Percentiles rank a stretch among this genome's conserved stretches.
Conservation (phyloP, 768 basidiomycete genomes). For the Pholiota conissans region DNA sequence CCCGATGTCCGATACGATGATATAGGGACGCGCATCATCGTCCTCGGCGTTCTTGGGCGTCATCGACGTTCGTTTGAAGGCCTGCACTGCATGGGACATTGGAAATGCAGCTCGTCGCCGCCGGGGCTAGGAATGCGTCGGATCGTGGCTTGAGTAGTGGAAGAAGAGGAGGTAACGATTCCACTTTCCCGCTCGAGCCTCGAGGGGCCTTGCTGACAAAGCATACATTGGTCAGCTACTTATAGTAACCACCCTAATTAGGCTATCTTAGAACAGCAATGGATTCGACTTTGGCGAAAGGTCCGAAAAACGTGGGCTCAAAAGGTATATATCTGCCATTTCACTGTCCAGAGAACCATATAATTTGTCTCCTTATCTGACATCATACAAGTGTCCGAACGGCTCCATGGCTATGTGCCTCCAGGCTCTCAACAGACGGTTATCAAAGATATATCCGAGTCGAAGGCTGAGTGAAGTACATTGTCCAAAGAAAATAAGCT, state of each 20-base stretch:
- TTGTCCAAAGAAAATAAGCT: too few relatives aligned
- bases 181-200: not conserved
- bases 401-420: too few relatives aligned
- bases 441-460: too few relatives aligned
- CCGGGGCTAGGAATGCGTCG: not conserved
- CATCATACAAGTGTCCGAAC: too few relatives aligned
- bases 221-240: not conserved
- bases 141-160: not conserved
- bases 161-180: not conserved
- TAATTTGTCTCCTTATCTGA: too few relatives aligned
- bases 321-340: too few relatives aligned
- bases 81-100: constrained; percentile 15
- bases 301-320: too few relatives aligned
- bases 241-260: not conserved
- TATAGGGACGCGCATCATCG: constrained; percentile 74
- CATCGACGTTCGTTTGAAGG: constrained; percentile 19
- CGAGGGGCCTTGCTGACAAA: not conserved
- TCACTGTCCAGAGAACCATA: too few relatives aligned
- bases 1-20: constrained; percentile 75
- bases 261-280: not conserved
- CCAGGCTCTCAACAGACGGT: too few relatives aligned
- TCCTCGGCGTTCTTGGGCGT: constrained; percentile 43
- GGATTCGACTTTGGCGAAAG: too few relatives aligned
- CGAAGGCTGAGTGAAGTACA: too few relatives aligned
- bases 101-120: not conserved